Conservation (phyloP, 768 basidiomycete species). For the Pleurotus cornucopiae region DNA sequence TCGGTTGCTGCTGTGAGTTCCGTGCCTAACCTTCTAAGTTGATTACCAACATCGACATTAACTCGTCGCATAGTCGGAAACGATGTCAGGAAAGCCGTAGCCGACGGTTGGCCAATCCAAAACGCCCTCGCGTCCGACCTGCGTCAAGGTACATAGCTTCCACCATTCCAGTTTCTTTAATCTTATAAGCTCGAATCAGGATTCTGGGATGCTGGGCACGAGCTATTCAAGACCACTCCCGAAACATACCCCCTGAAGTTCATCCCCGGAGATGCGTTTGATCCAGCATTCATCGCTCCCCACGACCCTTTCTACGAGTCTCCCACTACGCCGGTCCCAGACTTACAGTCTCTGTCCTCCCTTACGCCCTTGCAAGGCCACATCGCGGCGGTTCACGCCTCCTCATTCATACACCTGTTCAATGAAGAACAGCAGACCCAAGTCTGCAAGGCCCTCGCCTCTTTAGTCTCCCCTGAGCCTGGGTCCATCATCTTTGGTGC, state of each 20-base stretch:
- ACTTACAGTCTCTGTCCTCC: slow-evolving; percentile 28
- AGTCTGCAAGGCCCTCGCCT: slow-evolving; percentile 36
- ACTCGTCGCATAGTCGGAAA: slow-evolving; percentile 30
- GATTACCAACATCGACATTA: too few relatives aligned
- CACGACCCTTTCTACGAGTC: slow-evolving; percentile 19
- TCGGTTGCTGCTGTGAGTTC: slow-evolving; percentile 39
- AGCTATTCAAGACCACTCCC: slow-evolving; percentile 50
- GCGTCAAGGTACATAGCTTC: slow-evolving; percentile 19
- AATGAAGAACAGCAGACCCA: slow-evolving; percentile 30
- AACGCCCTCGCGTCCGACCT: slow-evolving; percentile 35
- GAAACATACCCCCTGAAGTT: slow-evolving; percentile 52
- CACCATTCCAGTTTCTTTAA: background rate
- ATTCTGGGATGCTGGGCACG: slow-evolving; percentile 61
- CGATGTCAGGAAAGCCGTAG: slow-evolving; percentile 31
- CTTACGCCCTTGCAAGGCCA: slow-evolving; percentile 43
- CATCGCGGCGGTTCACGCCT: slow-evolving; percentile 45
- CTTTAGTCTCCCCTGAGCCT: slow-evolving; percentile 34
- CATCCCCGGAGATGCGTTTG: slow-evolving; percentile 50
- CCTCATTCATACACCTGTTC: slow-evolving; percentile 54
- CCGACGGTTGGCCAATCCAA: slow-evolving; percentile 34
- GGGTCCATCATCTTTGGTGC: slow-evolving; percentile 45
- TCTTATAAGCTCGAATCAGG: slow-evolving; percentile 24
- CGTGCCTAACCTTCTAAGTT: too few relatives aligned
- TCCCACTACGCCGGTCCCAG: slow-evolving; percentile 17
- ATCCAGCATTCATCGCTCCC: slow-evolving; percentile 36